A percentile compares a stretch with the other conserved stretches of the same genome.
phyloP scores from a whole-genome alignment of 768 basidiomycete genomes.

The Suillus bovinus region DNA sequence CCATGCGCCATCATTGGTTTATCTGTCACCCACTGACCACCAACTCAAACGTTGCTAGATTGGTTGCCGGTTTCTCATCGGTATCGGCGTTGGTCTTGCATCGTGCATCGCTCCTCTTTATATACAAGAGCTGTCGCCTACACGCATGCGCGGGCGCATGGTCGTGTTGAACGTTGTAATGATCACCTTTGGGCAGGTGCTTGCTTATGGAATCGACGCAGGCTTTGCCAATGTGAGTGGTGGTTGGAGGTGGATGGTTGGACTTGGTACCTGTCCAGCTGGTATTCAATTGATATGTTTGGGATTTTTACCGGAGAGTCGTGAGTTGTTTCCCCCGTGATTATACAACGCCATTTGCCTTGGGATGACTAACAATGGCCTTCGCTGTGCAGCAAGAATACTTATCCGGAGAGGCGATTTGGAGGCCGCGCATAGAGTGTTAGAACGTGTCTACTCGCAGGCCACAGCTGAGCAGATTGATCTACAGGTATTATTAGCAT shows the following conservation, averaged over 20 bases:
- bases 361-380: neutral
- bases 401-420: constrained; percentile 57
- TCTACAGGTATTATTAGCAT: constrained; percentile 47
- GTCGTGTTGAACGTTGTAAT: constrained; percentile 82
- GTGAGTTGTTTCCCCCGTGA: constrained; percentile 41
- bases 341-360: neutral
- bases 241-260: constrained; percentile 88
- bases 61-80: constrained; percentile 73
- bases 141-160: constrained; percentile 71
- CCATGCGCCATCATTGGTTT: neutral
- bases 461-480: constrained; percentile 67
- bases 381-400: constrained; percentile 51
- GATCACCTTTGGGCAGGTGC: constrained; percentile 80
- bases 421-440: constrained; percentile 50
- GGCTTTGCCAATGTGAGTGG: constrained; percentile 56
- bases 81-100: constrained; percentile 72
- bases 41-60: constrained; percentile 40
- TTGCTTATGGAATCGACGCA: constrained; percentile 74
- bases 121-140: constrained; percentile 82
- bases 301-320: constrained; percentile 75
- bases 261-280: constrained; percentile 70
- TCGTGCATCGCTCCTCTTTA: constrained; percentile 80
- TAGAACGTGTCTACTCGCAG: constrained; percentile 67
- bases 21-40: neutral
- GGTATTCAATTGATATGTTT: constrained; percentile 60